These are phyloP conservation scores for Pyrenochaeta sp. DNA, from an alignment of 2,329 filamentous ascomycete species.

Conservation along the genomic window DNA sequence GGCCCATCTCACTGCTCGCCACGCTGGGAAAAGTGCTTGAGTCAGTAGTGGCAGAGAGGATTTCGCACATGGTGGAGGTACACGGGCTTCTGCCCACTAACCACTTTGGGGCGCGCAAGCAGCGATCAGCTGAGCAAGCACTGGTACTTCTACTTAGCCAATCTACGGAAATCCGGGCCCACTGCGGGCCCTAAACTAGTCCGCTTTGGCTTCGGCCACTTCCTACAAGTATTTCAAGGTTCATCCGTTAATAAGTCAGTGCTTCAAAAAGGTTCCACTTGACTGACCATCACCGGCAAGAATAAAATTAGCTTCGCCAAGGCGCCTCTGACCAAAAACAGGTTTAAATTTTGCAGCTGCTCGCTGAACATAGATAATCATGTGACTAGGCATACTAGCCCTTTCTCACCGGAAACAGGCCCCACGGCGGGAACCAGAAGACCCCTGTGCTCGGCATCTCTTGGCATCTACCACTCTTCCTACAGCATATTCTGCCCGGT, in stretches of 20 bases:
- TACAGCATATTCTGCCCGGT: background rate
- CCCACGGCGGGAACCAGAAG: background rate
- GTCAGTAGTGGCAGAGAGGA: conserved; percentile 34
- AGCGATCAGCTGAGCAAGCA: conserved; percentile 46
- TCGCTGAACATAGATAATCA: background rate
- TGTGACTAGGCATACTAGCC: background rate
- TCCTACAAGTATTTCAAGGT: background rate
- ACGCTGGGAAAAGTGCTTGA: conserved; percentile 29
- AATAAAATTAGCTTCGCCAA: conserved; percentile 1
- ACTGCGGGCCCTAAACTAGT: background rate
- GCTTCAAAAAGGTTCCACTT: background rate
- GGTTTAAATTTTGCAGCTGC: conserved; percentile 1
- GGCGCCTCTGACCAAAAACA: background rate
- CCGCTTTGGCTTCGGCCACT: background rate
- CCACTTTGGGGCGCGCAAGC: conserved; percentile 50
- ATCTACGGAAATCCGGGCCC: background rate
- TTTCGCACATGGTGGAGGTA: conserved; percentile 34
- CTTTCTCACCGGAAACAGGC: conserved; percentile 1
- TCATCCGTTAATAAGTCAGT: conserved; percentile 1
- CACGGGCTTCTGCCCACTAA: conserved; percentile 44
- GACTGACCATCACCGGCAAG: background rate
- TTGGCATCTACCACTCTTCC: background rate
- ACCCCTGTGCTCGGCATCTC: conserved; percentile 1
- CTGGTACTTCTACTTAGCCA: conserved; percentile 27
- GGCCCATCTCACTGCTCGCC: conserved; percentile 41